phyloP scores from a whole-genome alignment of 2,329 filamentous ascomycete species.

The Neonectria punicea region DNA sequence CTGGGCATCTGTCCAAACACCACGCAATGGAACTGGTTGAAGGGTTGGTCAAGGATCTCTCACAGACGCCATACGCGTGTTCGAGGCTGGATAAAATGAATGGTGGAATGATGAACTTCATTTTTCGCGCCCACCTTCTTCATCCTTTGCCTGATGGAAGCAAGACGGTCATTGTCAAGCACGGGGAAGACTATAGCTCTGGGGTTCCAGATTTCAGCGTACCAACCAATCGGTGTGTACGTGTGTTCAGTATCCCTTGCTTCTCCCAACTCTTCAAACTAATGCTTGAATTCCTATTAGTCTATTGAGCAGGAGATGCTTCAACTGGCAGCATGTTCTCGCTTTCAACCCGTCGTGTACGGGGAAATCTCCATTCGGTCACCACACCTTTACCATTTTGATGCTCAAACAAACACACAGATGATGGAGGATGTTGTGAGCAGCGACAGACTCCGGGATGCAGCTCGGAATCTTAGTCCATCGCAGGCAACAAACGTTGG shows the following conservation, averaged over 20 bases:
- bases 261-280: no score
- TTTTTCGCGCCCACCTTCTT: neutral
- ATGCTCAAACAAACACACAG: neutral
- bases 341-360: neutral
- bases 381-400: neutral
- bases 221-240: neutral
- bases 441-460: neutral
- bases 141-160: neutral
- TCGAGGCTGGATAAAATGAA: neutral
- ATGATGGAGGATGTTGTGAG: neutral
- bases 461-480: neutral
- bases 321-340: neutral
- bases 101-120: neutral
- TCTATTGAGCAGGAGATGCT: neutral
- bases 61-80: neutral
- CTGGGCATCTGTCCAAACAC: neutral
- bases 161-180: neutral
- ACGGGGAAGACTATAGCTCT: neutral
- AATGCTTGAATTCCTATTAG: no score
- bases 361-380: neutral
- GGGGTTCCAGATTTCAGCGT: neutral
- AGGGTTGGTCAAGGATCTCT: neutral
- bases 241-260: neutral
- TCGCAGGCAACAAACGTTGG: neutral
- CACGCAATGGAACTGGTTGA: neutral